phyloP scores from a whole-genome alignment of 768 basidiomycete genomes.

The Mycena metata region DNA sequence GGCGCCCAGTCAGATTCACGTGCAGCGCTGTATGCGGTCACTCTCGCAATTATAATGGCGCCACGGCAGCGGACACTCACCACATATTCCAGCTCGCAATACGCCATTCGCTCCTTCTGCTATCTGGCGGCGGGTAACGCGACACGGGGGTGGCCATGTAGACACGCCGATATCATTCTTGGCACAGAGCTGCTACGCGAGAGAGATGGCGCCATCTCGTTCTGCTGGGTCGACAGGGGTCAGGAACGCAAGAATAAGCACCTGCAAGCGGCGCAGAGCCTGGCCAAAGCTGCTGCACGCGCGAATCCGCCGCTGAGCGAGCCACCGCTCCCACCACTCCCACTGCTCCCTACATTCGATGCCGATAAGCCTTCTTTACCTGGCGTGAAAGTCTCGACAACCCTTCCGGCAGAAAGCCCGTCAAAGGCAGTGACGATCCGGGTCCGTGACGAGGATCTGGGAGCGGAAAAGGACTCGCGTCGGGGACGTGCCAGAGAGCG shows the following conservation, averaged over 20 bases:
- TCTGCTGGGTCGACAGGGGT: no score
- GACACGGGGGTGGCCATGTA: background rate
- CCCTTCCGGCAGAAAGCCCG: no score
- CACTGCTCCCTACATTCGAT: no score
- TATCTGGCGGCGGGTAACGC: background rate
- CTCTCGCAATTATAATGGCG: background rate
- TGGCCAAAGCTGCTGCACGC: no score
- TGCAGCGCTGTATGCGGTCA: background rate
- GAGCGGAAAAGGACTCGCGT: background rate
- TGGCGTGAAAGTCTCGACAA: no score
- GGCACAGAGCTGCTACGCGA: no score
- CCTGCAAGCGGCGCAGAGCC: no score
- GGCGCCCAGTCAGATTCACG: background rate
- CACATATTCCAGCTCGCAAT: background rate
- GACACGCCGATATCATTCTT: background rate
- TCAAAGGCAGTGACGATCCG: background rate
- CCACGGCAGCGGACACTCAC: background rate
- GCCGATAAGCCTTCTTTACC: no score
- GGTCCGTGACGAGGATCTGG: slow-evolving; percentile 1
- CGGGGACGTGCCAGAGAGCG: slow-evolving; percentile 3
- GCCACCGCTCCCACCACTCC: no score
- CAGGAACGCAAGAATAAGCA: no score
- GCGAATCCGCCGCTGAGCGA: no score
- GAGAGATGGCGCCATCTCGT: no score
- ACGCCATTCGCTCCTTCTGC: slow-evolving; percentile 5